Evolutionary conservation across 2,329 filamentous ascomycete genomes (phyloP), one percentile per base, ranked within the genome.

Genomic region (Exutisphaerella laricina): DNA sequence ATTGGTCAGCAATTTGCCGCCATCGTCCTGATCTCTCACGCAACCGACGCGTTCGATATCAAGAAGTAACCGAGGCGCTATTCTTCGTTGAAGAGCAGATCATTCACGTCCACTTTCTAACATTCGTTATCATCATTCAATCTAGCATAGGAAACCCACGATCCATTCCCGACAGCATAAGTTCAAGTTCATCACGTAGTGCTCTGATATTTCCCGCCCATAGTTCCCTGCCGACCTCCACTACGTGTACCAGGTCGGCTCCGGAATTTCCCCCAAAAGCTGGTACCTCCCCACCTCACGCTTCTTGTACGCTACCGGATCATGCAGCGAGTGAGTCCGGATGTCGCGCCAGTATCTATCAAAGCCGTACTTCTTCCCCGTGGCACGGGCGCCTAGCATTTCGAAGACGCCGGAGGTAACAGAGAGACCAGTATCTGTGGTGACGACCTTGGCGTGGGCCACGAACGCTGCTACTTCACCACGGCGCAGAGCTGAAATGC

Each of bases 291-390:
- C 79, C 39, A 82, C 53, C 61, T 84, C 79, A 3, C 74, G 62
- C 43, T 81, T 79, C 69, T 83, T 83, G 54, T 82, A 83, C 17
- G 79, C 75, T 20, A 84, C 78, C 0, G 79, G 80, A 59, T 84
- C 80, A 62, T 84, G 80, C 53, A 84, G 59, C 1, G 73, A 76
- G 61, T 84, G 80, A 4, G 79, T 82, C 4, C 80, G 62, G n/a
- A 83, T 65, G 55, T 84, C 79, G 33, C 80, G 69, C 78, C 78
- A 84, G 60, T 79, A 84, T 1, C 79, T 66, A 64, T 83, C 80
- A 45, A 84, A 61, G 0, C 78, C 78, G 1, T 79, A 72, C 51
- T 74, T 80, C 41, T 66, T 65, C 0, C 72, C 70, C 1, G 79
- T 83, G 0, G 78, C 70, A 46, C 74, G 72, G 0, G 78, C 70